Conservation (phyloP, 257 asterid species). For the Capsicum baccatum region DNA sequence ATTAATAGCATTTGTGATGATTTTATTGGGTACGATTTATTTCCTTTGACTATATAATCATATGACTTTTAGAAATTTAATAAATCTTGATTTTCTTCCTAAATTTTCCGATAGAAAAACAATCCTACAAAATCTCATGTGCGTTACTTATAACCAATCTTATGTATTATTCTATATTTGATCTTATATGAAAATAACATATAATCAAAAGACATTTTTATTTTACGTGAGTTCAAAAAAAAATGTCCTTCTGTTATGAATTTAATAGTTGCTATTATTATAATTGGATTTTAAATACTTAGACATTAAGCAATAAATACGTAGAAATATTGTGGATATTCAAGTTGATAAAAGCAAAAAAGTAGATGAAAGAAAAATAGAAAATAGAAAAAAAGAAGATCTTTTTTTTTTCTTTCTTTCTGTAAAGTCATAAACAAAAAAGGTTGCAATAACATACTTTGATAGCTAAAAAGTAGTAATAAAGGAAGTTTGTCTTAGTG, state of each 20-base stretch:
- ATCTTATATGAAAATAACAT: no score
- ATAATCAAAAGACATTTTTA: no score
- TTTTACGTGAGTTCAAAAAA: background rate
- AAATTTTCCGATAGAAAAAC: no score
- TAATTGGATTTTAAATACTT: background rate
- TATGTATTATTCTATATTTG: no score
- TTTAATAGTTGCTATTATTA: conserved; percentile 8
- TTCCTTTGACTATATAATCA: no score
- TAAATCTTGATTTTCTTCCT: no score
- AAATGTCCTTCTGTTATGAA: background rate
- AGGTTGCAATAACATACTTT: conserved; percentile 14
- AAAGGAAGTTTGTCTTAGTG: conserved; percentile 22
- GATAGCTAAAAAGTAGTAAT: conserved; percentile 11
- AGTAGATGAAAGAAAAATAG: conserved; percentile 15
- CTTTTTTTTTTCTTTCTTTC: background rate
- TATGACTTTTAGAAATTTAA: no score
- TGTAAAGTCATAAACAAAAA: conserved; percentile 27
- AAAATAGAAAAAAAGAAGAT: background rate
- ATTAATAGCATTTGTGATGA: background rate
- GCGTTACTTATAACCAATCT: background rate
- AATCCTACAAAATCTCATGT: background rate
- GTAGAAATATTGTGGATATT: background rate
- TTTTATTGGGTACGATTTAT: no score
- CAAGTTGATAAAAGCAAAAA: conserved; percentile 10
- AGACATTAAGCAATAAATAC: conserved; percentile 24